A percentile compares a stretch with the other conserved stretches of the same genome.
phyloP scores from a whole-genome alignment of 2,329 filamentous ascomycete species.

The Teratosphaeria epicoccoides region DNA sequence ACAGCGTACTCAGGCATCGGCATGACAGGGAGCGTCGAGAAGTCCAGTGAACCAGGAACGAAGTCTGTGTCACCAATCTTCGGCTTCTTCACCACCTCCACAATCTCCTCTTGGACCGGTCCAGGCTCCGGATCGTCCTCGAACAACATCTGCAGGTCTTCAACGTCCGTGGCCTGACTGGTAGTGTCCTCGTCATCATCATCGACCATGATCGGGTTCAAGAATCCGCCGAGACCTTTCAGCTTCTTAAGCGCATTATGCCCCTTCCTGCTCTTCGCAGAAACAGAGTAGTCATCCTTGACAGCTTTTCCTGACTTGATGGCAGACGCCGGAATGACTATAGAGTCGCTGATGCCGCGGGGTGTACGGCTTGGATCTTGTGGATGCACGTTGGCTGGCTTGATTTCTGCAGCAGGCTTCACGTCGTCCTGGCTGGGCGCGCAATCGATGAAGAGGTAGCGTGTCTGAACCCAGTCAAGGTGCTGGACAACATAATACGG shows the following conservation, averaged over 20 bases:
- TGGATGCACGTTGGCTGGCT: conserved; percentile 17
- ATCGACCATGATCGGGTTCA: conserved; percentile 29
- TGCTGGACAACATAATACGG: conserved; percentile 65
- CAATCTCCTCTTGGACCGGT: not conserved
- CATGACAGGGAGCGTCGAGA: conserved; percentile 53
- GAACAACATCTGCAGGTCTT: conserved; percentile 36
- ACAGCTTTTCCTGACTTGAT: conserved; percentile 34
- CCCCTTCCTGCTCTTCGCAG: conserved; percentile 34
- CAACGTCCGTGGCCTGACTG: conserved; percentile 41
- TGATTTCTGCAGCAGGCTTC: conserved; percentile 11
- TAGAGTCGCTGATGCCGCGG: conserved; percentile 27
- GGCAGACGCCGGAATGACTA: conserved; percentile 46
- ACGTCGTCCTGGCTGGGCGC: conserved; percentile 8
- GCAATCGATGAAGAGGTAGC: conserved; percentile 62
- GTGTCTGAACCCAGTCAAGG: conserved; percentile 79
- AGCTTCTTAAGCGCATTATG: conserved; percentile 10
- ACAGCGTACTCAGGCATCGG: conserved; percentile 56
- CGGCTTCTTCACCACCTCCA: not conserved
- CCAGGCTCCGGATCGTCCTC: conserved; percentile 14
- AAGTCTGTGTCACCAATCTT: conserved; percentile 8
- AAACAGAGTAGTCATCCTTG: conserved; percentile 32
- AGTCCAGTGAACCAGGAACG: conserved; percentile 42
- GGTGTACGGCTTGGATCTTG: conserved; percentile 35
- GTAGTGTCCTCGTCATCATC: conserved; percentile 28
- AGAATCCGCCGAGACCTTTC: conserved; percentile 17